These are phyloP conservation scores for Plectosphaerella sp. DNA, from an alignment of 2,329 filamentous ascomycete species.

Conservation along the genomic window DNA sequence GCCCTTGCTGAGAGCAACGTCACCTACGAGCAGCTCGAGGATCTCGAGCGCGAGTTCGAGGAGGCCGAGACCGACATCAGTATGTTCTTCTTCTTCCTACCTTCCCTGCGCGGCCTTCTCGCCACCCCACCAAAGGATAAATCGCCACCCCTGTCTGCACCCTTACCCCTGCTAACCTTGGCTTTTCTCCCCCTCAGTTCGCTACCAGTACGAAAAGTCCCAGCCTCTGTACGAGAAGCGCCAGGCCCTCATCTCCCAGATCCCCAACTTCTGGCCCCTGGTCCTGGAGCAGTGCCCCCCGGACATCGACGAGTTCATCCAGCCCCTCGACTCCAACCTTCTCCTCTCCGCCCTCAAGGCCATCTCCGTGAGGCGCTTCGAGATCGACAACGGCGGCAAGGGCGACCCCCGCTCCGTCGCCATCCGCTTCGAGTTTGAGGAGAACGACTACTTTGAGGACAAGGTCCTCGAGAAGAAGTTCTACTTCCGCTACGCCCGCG, in stretches of 20 bases:
- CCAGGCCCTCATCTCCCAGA: conserved; percentile 62
- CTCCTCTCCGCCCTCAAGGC: conserved; percentile 64
- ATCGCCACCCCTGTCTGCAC: not conserved
- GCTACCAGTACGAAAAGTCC: conserved; percentile 65
- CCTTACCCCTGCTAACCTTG: not conserved
- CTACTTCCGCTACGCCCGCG: conserved; percentile 69
- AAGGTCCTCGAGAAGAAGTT: conserved; percentile 84
- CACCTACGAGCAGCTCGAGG: conserved; percentile 71
- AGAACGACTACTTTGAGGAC: conserved; percentile 81
- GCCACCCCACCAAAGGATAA: not conserved
- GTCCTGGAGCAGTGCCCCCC: conserved; percentile 83
- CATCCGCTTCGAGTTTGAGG: conserved; percentile 72
- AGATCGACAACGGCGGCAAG: conserved; percentile 53
- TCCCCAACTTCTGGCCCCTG: conserved; percentile 91
- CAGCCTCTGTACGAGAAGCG: conserved; percentile 74
- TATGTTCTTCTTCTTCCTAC: conserved; percentile 40
- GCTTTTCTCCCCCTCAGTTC: conserved; percentile 50
- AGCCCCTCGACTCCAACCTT: conserved; percentile 71
- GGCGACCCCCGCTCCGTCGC: conserved; percentile 78
- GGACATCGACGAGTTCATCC: conserved; percentile 85
- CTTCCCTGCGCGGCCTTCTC: not conserved
- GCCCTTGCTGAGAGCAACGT: conserved; percentile 38
- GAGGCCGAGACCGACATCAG: conserved; percentile 78
- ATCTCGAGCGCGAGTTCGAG: conserved; percentile 80
- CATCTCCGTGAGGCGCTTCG: conserved; percentile 74